phyloP scores from a whole-genome alignment of 2,329 filamentous ascomycete genomes.

The Seiridium cupressi region DNA sequence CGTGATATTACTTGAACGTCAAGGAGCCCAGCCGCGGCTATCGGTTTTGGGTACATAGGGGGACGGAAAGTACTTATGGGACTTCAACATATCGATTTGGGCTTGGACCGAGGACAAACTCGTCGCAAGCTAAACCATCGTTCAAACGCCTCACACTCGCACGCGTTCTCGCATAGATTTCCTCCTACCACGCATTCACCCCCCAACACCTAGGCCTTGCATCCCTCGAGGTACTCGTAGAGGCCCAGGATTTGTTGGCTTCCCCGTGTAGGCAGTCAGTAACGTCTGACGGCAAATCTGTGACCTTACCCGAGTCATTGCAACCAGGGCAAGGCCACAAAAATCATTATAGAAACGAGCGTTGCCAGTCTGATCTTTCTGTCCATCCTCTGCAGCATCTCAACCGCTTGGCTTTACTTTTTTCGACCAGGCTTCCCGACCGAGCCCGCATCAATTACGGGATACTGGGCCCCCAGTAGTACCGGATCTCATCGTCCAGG shows the following conservation, averaged over 20 bases:
- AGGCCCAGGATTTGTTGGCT: neutral
- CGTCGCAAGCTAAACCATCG: too few relatives aligned
- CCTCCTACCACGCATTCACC: neutral
- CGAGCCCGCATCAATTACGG: constrained; percentile 5
- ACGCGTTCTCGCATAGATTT: too few relatives aligned
- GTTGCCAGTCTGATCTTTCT: neutral
- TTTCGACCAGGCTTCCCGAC: constrained; percentile 4
- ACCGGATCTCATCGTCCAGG: neutral
- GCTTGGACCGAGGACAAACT: neutral
- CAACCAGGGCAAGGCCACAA: neutral
- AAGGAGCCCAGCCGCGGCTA: too few relatives aligned
- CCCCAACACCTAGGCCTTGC: neutral
- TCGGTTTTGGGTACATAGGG: too few relatives aligned
- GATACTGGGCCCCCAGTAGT: neutral
- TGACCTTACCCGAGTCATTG: constrained; percentile 5
- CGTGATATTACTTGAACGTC: too few relatives aligned
- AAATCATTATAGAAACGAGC: neutral
- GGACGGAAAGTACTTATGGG: neutral
- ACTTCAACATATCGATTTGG: neutral
- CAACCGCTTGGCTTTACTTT: constrained; percentile 2
- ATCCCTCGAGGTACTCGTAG: neutral
- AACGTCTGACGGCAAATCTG: neutral
- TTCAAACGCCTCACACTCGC: too few relatives aligned
- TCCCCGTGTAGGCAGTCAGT: neutral
- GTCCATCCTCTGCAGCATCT: constrained; percentile 2